Base-by-base conservation (phyloP, 306 rosid genomes). In the Casuarina cunninghamiana region DNA sequence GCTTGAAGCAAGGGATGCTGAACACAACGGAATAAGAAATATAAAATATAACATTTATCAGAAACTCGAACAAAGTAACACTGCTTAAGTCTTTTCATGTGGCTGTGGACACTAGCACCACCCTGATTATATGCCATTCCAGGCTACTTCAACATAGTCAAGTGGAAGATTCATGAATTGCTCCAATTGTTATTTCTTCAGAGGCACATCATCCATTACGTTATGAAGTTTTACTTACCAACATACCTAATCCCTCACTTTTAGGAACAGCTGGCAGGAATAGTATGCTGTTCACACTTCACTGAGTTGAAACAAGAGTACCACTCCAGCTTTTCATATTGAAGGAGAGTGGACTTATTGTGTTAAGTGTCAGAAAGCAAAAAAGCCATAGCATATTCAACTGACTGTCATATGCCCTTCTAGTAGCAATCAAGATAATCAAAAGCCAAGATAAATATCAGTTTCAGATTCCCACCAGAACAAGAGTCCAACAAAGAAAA, bases 1-100 rank as follows among this genome's bases (percentile, higher is more conserved):
- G 85, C 98, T 94, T 54, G 98, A 86, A 67, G 96, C 91, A 74
- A 94, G 98, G 69, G 96, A 91, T 53, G 97, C 98, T 93, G 86
- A 82, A 83, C 74, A 81, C 74, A 88, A 83, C 1, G 72, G 45
- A 81, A 73, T 41, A 67, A 21, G 72, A 26, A 26, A 26, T 26
- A 26, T 26, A 26, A 26, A 26, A 26, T 26, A 26, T 26, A 26
- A 26, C 32, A 26, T 51, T 43, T 26, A 45, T 66, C 46, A 41
- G 21, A 66, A 79, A 74, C 10, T 46, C 21, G 26, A 71, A 46
- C 19, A 48, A 11, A 43, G 51, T 17, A 26, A 0, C 71, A 73
- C n/a, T 43, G 9, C 17, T 17, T 5, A 6, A 66, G 17, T 5
- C 17, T 41, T 66, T 66, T 0, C 37, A 42, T 41, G 10, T 42